Evolutionary conservation across 2,329 filamentous ascomycete species (phyloP).

Genomic region (Blastomyces percursus): DNA sequence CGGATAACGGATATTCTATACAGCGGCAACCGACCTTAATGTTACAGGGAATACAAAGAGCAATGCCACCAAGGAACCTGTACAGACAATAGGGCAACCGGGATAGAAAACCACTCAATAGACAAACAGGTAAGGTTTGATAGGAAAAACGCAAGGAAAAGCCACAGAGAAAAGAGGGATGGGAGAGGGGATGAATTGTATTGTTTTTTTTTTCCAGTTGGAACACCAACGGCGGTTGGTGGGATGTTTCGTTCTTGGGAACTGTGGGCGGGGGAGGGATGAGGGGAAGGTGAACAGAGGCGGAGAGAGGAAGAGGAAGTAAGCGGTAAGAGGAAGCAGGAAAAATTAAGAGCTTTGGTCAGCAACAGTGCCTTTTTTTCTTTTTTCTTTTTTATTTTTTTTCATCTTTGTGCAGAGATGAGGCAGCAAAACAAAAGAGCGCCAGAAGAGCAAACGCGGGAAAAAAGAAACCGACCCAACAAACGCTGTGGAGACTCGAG

Average conservation of each 20-base stretch:
- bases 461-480: neutral
- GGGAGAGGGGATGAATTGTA: neutral
- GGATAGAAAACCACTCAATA: neutral
- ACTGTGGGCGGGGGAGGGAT: neutral
- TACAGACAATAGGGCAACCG: neutral
- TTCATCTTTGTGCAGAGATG: neutral
- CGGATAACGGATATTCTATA: neutral
- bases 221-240: neutral
- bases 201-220: neutral
- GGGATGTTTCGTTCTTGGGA: neutral
- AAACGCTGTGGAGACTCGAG: neutral
- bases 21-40: neutral
- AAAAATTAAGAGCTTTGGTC: neutral
- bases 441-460: neutral
- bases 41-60: neutral
- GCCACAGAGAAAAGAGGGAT: neutral
- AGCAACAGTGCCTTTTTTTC: neutral
- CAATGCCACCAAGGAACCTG: neutral
- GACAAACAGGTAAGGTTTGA: neutral
- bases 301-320: neutral
- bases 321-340: neutral
- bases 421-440: neutral
- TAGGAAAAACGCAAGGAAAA: constrained; percentile 1
- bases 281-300: neutral
- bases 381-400: neutral